Conservation (phyloP, 2,329 filamentous ascomycete genomes). For the Podosphaera aphanis region DNA sequence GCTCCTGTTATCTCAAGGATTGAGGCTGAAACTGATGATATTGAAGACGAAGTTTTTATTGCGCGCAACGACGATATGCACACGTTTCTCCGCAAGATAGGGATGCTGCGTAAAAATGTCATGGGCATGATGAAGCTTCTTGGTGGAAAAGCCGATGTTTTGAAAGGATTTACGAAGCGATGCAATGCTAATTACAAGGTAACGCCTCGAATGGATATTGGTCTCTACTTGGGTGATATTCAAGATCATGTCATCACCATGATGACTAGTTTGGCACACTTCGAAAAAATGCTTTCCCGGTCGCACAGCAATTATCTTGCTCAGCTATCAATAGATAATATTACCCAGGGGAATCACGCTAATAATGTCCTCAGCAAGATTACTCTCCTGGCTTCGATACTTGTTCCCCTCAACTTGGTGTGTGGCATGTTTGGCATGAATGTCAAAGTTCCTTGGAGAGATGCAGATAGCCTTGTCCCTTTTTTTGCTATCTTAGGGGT, state of each 20-base stretch:
- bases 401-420: constrained; percentile 55
- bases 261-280: constrained; percentile 89
- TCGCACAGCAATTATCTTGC: constrained; percentile 92
- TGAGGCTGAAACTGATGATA: constrained; percentile 70
- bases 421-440: constrained; percentile 69
- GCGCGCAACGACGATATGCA: constrained; percentile 78
- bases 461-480: constrained; percentile 23
- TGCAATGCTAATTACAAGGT: constrained; percentile 96
- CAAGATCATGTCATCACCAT: constrained; percentile 98
- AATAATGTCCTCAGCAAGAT: constrained; percentile 88
- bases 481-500: constrained; percentile 37
- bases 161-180: constrained; percentile 90
- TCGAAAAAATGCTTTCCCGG: constrained; percentile 90
- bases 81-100: constrained; percentile 67
- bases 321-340: constrained; percentile 78
- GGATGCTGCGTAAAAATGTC: constrained; percentile 76
- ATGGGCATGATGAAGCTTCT: constrained; percentile 83
- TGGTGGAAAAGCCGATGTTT: constrained; percentile 93
- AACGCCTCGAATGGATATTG: constrained; percentile 87
- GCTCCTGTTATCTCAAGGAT: constrained; percentile 71
- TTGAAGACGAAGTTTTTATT: constrained; percentile 89
- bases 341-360: constrained; percentile 65
- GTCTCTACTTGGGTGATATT: constrained; percentile 87
- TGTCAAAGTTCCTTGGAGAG: constrained; percentile 43
- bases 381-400: constrained; percentile 74